Conservation (phyloP, 2,329 filamentous ascomycete genomes). For the Daldinia eschscholtzii region DNA sequence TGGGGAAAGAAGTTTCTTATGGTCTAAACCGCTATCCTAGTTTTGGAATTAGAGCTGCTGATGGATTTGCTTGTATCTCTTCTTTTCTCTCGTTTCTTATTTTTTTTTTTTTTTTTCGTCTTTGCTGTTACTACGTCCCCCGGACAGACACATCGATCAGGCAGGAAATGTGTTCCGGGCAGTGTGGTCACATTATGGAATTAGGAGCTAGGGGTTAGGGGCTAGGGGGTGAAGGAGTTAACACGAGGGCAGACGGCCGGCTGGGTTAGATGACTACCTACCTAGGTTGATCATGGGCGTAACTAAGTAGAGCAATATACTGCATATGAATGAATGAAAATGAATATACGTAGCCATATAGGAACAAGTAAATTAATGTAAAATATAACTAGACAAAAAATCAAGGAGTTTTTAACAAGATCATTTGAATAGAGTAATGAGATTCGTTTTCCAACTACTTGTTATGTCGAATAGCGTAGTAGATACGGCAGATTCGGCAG, state of each 20-base stretch:
- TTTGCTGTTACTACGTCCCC: neutral
- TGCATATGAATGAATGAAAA: neutral
- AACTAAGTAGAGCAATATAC: neutral
- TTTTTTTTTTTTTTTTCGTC: neutral
- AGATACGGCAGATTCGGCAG: too few species aligned
- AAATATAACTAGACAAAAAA: too few species aligned
- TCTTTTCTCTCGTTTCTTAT: neutral
- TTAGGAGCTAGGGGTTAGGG: slow-evolving; percentile 2
- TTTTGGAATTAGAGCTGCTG: neutral
- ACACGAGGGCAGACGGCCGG: neutral
- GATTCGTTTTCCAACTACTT: too few species aligned
- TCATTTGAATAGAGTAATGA: too few species aligned
- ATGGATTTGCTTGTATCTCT: neutral
- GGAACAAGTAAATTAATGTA: neutral
- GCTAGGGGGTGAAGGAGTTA: neutral
- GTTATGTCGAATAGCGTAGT: too few species aligned
- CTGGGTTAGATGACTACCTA: neutral
- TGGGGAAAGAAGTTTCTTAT: neutral
- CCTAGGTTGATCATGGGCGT: neutral
- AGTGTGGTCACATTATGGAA: neutral
- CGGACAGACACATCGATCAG: neutral
- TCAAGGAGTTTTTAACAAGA: too few species aligned
- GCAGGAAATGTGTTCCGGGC: neutral
- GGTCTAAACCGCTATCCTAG: neutral
- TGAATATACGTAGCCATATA: neutral